Evolutionary conservation across 2,329 filamentous ascomycete genomes (phyloP).

Genomic region (Zymoseptoria tritici): DNA sequence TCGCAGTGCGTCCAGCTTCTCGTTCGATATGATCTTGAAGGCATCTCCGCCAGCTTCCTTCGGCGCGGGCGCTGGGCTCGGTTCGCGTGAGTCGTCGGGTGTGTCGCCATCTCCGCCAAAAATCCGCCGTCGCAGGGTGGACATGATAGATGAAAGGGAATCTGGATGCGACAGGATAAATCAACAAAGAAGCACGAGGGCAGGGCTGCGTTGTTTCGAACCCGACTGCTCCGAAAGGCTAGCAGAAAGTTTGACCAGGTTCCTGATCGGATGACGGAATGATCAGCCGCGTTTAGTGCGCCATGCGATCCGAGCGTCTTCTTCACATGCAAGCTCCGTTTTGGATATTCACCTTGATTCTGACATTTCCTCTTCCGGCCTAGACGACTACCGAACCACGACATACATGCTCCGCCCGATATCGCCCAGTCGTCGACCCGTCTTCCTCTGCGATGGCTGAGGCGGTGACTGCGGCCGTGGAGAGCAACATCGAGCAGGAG

Average conservation of each 20-base stretch:
- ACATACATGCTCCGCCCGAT: neutral
- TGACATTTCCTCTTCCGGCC: neutral
- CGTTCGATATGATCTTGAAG: constrained; percentile 45
- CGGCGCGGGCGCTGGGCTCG: constrained; percentile 32
- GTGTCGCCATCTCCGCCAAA: constrained; percentile 26
- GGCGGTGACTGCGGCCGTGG: neutral
- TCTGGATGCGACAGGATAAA: neutral
- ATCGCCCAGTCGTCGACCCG: neutral
- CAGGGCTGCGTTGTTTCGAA: neutral
- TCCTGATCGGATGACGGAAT: neutral
- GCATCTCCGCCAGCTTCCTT: constrained; percentile 30
- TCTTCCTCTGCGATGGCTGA: constrained; percentile 6
- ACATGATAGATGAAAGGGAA: constrained; percentile 17
- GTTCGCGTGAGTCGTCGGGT: constrained; percentile 33
- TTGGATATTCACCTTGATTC: neutral
- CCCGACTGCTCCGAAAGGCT: neutral
- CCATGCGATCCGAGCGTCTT: neutral
- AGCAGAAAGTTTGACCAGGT: neutral
- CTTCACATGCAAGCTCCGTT: neutral
- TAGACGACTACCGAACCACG: neutral
- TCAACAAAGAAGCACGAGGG: neutral
- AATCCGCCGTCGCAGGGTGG: constrained; percentile 29
- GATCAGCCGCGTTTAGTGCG: neutral
- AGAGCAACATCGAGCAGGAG: constrained; percentile 3
- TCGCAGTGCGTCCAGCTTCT: constrained; percentile 40